phyloP scores from a whole-genome alignment of 1,284 basidiomycete species.

The Austropuccinia psidii region DNA sequence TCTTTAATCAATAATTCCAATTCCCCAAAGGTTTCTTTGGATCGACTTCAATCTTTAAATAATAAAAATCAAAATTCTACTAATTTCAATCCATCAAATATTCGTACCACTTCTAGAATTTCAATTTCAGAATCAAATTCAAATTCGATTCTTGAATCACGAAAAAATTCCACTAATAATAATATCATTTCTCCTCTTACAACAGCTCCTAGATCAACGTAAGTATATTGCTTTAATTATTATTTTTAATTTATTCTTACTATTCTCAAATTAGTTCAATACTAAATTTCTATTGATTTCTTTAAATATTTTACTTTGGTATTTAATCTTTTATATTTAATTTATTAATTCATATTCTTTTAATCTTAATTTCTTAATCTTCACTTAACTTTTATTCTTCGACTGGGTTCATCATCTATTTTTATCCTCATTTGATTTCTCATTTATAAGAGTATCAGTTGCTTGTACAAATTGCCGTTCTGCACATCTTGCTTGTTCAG shows the following conservation, averaged over 20 bases:
- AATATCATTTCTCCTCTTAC: not conserved
- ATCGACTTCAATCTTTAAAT: not conserved
- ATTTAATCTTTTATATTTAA: no score
- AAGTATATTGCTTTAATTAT: not conserved
- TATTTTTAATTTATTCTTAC: not conserved
- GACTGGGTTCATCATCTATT: not conserved
- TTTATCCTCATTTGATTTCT: not conserved
- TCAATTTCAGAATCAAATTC: no score
- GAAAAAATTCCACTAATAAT: not conserved
- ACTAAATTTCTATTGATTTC: not conserved
- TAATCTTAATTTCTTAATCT: not conserved
- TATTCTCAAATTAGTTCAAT: not conserved
- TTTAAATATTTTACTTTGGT: not conserved
- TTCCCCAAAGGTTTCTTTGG: not conserved
- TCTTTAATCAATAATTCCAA: conserved; percentile 2
- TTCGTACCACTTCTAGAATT: no score
- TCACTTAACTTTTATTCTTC: no score
- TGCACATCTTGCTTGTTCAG: conserved; percentile 31
- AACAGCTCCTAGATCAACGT: conserved; percentile 24
- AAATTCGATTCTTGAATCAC: no score
- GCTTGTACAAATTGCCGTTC: conserved; percentile 33
- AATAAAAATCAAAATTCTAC: not conserved
- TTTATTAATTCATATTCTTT: not conserved
- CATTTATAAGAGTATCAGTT: conserved; percentile 11
- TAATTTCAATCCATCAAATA: no score